phyloP scores from a whole-genome alignment of 805 yeast genomes.

The Pichia kluyveri region DNA sequence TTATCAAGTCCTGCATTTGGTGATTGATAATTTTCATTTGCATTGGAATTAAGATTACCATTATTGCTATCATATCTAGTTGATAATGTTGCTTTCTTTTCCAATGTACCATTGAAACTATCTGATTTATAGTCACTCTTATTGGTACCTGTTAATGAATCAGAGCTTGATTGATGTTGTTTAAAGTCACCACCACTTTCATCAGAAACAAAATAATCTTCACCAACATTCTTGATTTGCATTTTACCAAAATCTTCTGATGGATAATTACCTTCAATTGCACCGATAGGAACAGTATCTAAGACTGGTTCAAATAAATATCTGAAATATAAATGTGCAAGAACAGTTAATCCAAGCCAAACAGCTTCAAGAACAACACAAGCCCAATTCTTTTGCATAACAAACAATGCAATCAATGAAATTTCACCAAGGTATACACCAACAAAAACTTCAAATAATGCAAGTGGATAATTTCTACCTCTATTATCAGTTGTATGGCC shows the following conservation, averaged over 20 bases:
- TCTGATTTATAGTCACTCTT: background rate
- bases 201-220: conserved; percentile 16
- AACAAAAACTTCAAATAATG: conserved; percentile 62
- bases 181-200: conserved; percentile 1
- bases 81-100: conserved; percentile 1
- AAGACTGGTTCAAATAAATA: conserved; percentile 52
- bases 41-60: too few species aligned
- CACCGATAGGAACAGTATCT: conserved; percentile 65
- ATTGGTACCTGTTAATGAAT: background rate
- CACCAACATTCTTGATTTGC: conserved; percentile 38
- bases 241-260: conserved; percentile 52
- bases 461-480: conserved; percentile 67
- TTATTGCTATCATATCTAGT: background rate
- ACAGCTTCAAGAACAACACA: conserved; percentile 62
- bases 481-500: conserved; percentile 53
- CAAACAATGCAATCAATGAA: conserved; percentile 61
- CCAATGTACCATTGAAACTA: background rate
- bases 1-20: background rate
- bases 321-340: conserved; percentile 50
- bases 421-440: conserved; percentile 66
- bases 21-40: too few species aligned
- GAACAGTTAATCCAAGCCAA: conserved; percentile 48
- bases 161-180: background rate
- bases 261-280: conserved; percentile 46
- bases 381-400: conserved; percentile 74